Percentiles rank a stretch among this genome's conserved stretches.
phyloP scores from a whole-genome alignment of 371 early-diverging fungal genomes.

The Mucor saturninus region DNA sequence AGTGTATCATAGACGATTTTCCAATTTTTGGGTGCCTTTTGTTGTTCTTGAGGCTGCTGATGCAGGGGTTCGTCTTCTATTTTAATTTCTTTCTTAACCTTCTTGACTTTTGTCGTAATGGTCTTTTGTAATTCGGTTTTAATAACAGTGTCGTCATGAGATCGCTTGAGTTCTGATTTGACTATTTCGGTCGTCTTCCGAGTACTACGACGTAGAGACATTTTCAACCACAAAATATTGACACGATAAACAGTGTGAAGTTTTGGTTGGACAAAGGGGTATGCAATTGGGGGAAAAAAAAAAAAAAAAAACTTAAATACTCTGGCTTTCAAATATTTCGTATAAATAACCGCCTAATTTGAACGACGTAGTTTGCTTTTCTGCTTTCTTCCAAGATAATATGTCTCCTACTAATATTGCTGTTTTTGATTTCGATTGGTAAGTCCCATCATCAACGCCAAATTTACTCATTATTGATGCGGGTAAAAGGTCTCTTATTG shows the following conservation, averaged over 20 bases:
- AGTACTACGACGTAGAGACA: conserved; percentile 16
- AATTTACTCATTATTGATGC: neutral
- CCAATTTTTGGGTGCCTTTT: conserved; percentile 66
- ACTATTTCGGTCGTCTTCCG: neutral
- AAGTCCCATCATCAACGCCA: conserved; percentile 7
- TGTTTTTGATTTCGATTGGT: conserved; percentile 82
- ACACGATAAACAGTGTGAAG: neutral
- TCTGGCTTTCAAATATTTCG: neutral
- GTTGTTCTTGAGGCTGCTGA: neutral
- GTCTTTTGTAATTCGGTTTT: neutral
- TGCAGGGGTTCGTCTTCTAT: neutral
- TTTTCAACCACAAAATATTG: neutral
- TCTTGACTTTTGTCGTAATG: conserved; percentile 2
- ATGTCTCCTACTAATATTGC: conserved; percentile 33
- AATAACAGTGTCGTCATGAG: neutral
- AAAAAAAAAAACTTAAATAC: neutral
- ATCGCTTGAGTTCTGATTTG: neutral
- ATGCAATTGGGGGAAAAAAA: neutral
- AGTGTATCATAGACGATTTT: conserved; percentile 65
- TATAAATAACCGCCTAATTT: neutral
- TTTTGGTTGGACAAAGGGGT: conserved; percentile 14
- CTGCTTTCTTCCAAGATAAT: neutral
- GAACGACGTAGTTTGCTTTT: neutral
- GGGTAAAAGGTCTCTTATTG: conserved; percentile 66
- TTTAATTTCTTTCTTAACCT: conserved; percentile 1